These are phyloP conservation scores for Saccharomyces hybrid DNA, from an alignment of 1,139 yeast species.

Conservation along the genomic window DNA sequence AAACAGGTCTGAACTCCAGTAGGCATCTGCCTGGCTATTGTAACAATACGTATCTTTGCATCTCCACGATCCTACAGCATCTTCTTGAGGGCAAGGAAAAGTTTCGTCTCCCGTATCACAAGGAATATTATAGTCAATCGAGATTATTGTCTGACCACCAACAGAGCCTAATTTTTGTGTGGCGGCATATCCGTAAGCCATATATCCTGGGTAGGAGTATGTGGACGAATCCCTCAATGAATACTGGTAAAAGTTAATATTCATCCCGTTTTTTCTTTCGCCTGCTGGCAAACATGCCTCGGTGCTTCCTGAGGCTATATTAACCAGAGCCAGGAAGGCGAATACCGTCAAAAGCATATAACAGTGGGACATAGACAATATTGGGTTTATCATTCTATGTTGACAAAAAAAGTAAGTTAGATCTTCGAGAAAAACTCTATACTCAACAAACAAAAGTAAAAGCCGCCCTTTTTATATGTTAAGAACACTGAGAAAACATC, in stretches of 20 bases:
- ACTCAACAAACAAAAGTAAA: no score
- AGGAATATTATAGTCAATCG: slow-evolving; percentile 2
- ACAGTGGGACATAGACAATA: no score
- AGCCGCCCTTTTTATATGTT: no score
- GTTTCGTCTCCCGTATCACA: slow-evolving; percentile 27
- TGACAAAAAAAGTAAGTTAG: no score
- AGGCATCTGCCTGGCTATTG: neutral
- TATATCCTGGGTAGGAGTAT: neutral
- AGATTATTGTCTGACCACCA: neutral
- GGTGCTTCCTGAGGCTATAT: neutral
- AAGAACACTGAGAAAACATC: no score
- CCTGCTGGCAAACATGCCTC: neutral
- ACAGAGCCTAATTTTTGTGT: neutral
- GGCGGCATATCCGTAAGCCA: neutral
- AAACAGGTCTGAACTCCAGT: neutral
- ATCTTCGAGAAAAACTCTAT: no score
- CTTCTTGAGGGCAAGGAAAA: neutral
- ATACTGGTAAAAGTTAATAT: neutral
- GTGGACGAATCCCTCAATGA: neutral
- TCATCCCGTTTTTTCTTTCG: neutral
- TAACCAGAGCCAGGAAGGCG: neutral
- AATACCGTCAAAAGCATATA: no score
- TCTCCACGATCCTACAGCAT: neutral
- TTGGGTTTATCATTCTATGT: no score
- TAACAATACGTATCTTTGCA: neutral